Percentiles rank a stretch among this genome's conserved stretches.
phyloP scores from a whole-genome alignment of 2,329 filamentous ascomycete genomes.

The Botrytis medusae region DNA sequence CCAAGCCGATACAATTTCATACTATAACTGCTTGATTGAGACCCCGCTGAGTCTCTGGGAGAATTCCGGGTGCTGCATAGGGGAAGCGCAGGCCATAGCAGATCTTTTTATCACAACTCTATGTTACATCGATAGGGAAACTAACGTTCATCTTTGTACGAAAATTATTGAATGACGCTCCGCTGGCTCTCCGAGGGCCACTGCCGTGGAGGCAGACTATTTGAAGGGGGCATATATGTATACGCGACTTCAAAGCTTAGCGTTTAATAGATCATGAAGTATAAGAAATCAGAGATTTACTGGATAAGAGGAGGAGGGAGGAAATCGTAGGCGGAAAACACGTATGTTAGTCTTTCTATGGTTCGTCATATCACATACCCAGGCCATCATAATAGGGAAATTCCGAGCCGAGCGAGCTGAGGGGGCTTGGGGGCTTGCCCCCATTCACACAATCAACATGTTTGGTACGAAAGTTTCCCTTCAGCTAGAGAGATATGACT shows the following conservation, averaged over 20 bases:
- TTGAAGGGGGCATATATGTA: background rate
- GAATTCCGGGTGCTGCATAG: background rate
- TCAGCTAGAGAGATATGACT: background rate
- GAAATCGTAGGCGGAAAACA: background rate
- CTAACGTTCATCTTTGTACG: background rate
- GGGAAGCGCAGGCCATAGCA: background rate
- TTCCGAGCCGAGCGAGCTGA: background rate
- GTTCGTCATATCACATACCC: background rate
- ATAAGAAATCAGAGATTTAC: background rate
- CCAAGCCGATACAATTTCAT: background rate
- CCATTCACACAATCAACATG: background rate
- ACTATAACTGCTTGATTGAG: background rate
- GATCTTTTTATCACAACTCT: background rate
- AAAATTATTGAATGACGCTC: background rate
- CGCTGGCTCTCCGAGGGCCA: background rate
- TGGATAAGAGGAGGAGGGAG: background rate
- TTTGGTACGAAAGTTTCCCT: background rate
- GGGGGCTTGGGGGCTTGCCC: background rate
- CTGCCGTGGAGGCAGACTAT: background rate
- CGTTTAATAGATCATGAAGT: background rate
- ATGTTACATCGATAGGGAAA: background rate
- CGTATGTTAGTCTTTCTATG: background rate
- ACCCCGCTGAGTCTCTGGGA: background rate
- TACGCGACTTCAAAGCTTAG: background rate
- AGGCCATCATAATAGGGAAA: background rate